Base-by-base conservation (phyloP, 2,329 filamentous ascomycete species). In the Zasmidium cellare region DNA sequence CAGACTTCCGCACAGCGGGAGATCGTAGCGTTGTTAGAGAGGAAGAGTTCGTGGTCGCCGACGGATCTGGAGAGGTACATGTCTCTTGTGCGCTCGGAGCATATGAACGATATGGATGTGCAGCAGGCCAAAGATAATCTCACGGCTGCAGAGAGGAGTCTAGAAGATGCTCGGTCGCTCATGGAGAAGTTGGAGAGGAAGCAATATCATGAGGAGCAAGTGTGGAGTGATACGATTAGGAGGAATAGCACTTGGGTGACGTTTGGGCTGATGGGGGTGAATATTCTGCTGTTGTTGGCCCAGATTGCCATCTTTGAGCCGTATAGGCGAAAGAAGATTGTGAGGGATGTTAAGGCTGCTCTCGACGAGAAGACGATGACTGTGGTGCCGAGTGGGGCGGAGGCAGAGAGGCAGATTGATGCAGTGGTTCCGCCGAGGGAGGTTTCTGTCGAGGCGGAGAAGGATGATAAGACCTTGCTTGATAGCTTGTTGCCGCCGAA, bases 241-340 rank as follows among this genome's bases (percentile, higher is more conserved):
- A 83, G 94, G 64, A 96, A 96, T 81, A 94, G 90, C 73, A 99
- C 94, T 0, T 99, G 94, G 94, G 93, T 96, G 35, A 99, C 94
- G 0, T 97, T 96, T 87, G 94, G 93, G 0, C 79, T 99, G 61
- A 99, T 99, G 94, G 93, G 93, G 22, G 85, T 97, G 70, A 99
- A 99, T 72, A 90, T 97, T 28, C 74, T 97, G 60, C 77, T 99
- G 48, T 91, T 99, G 71, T 76, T 99, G 53, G 82, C 92, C 18
- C 67, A 72, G 50, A 71, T 73, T 22, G 87, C 96, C 66, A 86
- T 94, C 19, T 88, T 96, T 60, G 60, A 99, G 80, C 94, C 94
- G 3, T 97, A 93, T 91, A 86, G 92, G 66, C 81, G 94, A 67
- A 82, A 80, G 70, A 82, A 91, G 67, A 83, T 99, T 61, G 91